phyloP scores from a whole-genome alignment of 495 filamentous ascomycete species.

The Aspergillus mulundensis region DNA sequence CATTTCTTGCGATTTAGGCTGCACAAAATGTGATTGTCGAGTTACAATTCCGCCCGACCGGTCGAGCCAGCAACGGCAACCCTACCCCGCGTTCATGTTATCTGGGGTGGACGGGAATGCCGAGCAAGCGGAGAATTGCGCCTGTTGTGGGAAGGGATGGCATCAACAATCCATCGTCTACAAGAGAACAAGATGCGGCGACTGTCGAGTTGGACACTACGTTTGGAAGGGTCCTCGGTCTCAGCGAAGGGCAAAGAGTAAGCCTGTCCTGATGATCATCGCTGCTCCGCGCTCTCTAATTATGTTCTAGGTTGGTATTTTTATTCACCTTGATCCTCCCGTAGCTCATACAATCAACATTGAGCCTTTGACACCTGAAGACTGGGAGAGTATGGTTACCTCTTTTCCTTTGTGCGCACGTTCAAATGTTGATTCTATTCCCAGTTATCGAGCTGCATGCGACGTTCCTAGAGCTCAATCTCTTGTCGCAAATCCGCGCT shows the following conservation, averaged over 20 bases:
- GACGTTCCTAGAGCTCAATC: slow-evolving; percentile 88
- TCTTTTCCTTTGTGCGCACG: background rate
- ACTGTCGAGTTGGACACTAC: slow-evolving; percentile 86
- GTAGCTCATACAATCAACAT: slow-evolving; percentile 90
- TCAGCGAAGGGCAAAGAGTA: slow-evolving; percentile 83
- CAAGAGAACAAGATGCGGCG: slow-evolving; percentile 66
- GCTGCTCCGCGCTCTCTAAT: slow-evolving; percentile 19
- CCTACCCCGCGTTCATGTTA: slow-evolving; percentile 65
- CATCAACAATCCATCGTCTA: slow-evolving; percentile 53
- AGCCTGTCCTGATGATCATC: slow-evolving; percentile 14
- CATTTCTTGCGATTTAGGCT: slow-evolving; percentile 47
- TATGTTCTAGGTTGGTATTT: slow-evolving; percentile 52
- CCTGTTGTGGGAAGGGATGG: slow-evolving; percentile 71
- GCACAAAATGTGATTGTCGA: slow-evolving; percentile 97
- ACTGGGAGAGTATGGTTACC: slow-evolving; percentile 74
- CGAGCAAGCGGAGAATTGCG: slow-evolving; percentile 75
- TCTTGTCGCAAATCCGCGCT: slow-evolving; percentile 88
- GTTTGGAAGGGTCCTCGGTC: slow-evolving; percentile 75
- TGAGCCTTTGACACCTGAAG: slow-evolving; percentile 87
- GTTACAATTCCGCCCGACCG: slow-evolving; percentile 58
- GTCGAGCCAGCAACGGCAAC: slow-evolving; percentile 35
- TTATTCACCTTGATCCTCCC: slow-evolving; percentile 83
- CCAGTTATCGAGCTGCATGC: slow-evolving; percentile 92
- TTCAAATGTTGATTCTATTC: slow-evolving; percentile 7
- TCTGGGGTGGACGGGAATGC: slow-evolving; percentile 95